phyloP scores from a whole-genome alignment of 805 yeast species.

The Wickerhamiella dianesei region DNA sequence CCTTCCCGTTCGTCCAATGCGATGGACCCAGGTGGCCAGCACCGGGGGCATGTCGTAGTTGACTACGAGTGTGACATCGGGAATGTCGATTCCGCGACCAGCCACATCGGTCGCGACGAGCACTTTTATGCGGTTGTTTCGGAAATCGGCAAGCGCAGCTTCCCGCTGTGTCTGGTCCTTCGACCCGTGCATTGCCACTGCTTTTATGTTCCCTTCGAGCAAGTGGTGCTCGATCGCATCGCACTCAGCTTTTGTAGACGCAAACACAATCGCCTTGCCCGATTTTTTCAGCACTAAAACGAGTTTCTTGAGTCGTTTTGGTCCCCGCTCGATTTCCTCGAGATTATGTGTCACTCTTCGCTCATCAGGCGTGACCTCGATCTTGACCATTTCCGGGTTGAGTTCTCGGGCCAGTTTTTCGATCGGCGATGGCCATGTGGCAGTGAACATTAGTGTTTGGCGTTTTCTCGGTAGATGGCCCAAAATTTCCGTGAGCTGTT shows the following conservation, averaged over 20 bases:
- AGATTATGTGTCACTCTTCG: slow-evolving; percentile 25
- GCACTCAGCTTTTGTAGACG: slow-evolving; percentile 60
- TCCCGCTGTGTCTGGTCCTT: slow-evolving; percentile 80
- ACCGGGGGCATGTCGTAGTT: slow-evolving; percentile 72
- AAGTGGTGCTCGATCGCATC: slow-evolving; percentile 50
- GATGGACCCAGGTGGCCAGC: slow-evolving; percentile 76
- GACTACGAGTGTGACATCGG: slow-evolving; percentile 68
- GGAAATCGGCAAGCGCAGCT: slow-evolving; percentile 48
- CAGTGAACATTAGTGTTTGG: slow-evolving; percentile 84
- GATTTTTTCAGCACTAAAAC: slow-evolving; percentile 25
- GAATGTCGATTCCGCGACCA: slow-evolving; percentile 90
- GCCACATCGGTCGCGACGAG: slow-evolving; percentile 92
- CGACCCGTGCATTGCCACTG: slow-evolving; percentile 71
- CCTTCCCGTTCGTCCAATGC: slow-evolving; percentile 94
- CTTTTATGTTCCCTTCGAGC: slow-evolving; percentile 31
- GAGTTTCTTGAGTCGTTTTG: slow-evolving; percentile 23
- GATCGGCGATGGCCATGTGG: slow-evolving; percentile 71
- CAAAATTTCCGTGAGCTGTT: slow-evolving; percentile 51
- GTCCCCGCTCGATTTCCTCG: slow-evolving; percentile 29
- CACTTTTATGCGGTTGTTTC: slow-evolving; percentile 41
- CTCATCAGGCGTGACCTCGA: slow-evolving; percentile 22
- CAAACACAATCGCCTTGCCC: slow-evolving; percentile 61
- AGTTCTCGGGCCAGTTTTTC: slow-evolving; percentile 52
- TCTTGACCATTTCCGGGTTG: slow-evolving; percentile 47
- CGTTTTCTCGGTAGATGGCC: slow-evolving; percentile 32